Evolutionary conservation across 225 moss, liverwort and hornwort species (phyloP).

Genomic region (Thuidium tamariscinum): DNA sequence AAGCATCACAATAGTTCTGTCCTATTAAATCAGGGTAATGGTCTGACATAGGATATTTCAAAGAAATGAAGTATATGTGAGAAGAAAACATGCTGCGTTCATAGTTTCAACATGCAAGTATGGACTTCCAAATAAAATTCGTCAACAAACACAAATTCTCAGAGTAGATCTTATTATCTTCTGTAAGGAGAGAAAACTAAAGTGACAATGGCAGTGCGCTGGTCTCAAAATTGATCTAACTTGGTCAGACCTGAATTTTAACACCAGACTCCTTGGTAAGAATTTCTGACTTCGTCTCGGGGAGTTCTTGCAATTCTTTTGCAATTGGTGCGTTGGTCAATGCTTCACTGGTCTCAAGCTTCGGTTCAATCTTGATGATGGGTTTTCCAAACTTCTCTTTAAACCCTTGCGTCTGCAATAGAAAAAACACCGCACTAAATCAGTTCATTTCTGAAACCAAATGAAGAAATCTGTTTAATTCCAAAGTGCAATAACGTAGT

Average conservation of each 20-base stretch:
- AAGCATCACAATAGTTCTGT: background rate
- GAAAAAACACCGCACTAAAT: background rate
- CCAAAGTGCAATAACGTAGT: background rate
- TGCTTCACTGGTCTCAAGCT: background rate
- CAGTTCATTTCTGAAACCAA: background rate
- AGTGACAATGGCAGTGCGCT: background rate
- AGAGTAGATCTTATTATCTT: background rate
- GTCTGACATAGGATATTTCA: slow-evolving; percentile 44
- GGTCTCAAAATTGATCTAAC: background rate
- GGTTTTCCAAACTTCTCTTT: slow-evolving; percentile 30
- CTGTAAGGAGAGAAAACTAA: background rate
- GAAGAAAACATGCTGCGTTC: background rate
- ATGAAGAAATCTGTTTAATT: background rate
- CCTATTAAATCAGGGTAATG: slow-evolving; percentile 4
- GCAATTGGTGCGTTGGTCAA: background rate
- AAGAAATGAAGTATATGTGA: slow-evolving; percentile 35
- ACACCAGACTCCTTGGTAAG: background rate
- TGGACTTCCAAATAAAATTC: background rate
- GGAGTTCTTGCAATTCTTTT: background rate
- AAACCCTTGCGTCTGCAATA: slow-evolving; percentile 16
- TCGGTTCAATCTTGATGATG: background rate
- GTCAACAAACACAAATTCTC: background rate
- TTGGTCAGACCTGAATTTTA: background rate
- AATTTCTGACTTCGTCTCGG: background rate
- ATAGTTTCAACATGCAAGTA: background rate